Evolutionary conservation across 116 monocot species (phyloP).

Genomic region (Papilionanthe hybrid): DNA sequence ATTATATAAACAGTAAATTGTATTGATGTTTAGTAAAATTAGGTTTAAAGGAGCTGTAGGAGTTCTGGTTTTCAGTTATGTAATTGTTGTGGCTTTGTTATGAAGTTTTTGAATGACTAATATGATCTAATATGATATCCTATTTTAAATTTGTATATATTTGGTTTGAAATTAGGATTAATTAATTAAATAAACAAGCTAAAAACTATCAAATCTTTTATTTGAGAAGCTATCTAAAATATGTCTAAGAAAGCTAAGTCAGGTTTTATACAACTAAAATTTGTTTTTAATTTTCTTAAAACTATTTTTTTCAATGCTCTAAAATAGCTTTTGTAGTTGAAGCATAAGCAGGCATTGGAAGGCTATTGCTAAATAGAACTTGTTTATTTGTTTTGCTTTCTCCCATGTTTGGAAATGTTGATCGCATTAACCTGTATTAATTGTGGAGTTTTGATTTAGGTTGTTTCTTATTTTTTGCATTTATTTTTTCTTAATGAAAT

Average conservation of each 20-base stretch:
- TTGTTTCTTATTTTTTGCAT: neutral
- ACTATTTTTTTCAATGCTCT: neutral
- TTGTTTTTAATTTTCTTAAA: neutral
- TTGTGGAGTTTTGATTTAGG: neutral
- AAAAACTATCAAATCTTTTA: neutral
- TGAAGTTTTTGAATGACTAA: neutral
- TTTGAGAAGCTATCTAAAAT: neutral
- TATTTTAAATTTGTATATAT: neutral
- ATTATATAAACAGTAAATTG: neutral
- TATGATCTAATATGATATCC: neutral
- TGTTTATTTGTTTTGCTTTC: no score
- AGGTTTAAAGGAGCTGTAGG: neutral
- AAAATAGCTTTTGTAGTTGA: neutral
- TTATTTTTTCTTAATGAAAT: neutral
- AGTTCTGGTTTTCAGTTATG: neutral
- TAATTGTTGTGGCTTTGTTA: neutral
- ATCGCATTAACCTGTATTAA: neutral
- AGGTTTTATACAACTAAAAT: no score
- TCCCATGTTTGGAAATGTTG: neutral
- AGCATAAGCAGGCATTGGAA: no score
- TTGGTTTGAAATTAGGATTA: neutral
- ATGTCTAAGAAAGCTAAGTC: neutral
- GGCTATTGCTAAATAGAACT: no score
- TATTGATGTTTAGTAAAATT: no score
- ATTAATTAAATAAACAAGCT: neutral